Conservation (phyloP, 371 early-diverging fungal species). For the Mortierella sp. region DNA sequence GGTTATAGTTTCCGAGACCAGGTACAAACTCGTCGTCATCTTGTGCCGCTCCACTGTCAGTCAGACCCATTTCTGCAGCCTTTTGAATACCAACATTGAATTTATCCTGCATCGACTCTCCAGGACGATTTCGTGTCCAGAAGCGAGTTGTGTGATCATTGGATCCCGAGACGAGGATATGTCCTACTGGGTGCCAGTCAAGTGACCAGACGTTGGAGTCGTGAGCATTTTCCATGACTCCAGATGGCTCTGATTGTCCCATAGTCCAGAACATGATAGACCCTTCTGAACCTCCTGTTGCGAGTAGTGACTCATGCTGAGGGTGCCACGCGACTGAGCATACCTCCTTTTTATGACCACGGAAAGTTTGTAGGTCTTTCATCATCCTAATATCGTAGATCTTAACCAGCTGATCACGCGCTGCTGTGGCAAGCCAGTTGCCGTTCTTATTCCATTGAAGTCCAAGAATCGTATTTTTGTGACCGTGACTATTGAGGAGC, state of each 20-base stretch:
- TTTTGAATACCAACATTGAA: conserved; percentile 70
- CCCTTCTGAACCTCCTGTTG: conserved; percentile 97
- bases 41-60: conserved; percentile 63
- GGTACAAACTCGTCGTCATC: conserved; percentile 50
- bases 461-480: conserved; percentile 96
- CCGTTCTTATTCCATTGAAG: conserved; percentile 98
- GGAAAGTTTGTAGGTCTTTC: conserved; percentile 94
- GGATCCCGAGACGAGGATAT: conserved; percentile 96
- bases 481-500: conserved; percentile 83
- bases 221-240: conserved; percentile 88
- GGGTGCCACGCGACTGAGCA: conserved; percentile 98
- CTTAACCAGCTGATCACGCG: conserved; percentile 96
- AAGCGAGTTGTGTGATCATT: conserved; percentile 99
- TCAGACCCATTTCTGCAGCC: conserved; percentile 62
- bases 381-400: conserved; percentile 97
- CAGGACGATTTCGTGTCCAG: conserved; percentile 98
- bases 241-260: conserved; percentile 64
- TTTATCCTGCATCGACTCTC: conserved; percentile 77
- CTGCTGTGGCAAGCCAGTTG: conserved; percentile 96
- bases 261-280: conserved; percentile 94
- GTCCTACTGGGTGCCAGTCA: conserved; percentile 99
- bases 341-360: conserved; percentile 96
- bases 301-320: conserved; percentile 91
- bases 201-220: conserved; percentile 97
- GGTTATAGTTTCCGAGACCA: conserved; percentile 58